These are phyloP conservation scores for Ceratocystis papillata DNA, from an alignment of 2,329 filamentous ascomycete genomes.

Conservation along the genomic window DNA sequence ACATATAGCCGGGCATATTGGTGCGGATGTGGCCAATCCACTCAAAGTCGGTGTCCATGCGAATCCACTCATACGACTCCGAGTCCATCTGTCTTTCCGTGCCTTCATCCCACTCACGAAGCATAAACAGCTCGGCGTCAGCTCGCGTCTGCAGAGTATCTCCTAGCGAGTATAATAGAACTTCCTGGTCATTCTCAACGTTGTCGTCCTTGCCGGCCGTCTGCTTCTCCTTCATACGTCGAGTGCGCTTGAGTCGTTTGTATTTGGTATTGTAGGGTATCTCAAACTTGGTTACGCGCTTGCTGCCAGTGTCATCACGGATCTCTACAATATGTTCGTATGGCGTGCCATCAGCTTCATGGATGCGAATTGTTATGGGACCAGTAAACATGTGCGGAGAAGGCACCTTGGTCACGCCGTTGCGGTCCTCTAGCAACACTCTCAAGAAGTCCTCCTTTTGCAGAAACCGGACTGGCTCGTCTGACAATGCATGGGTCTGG, in stretches of 20 bases:
- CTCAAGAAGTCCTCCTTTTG: slow-evolving; percentile 69
- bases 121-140: slow-evolving; percentile 70
- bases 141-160: slow-evolving; percentile 77
- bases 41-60: slow-evolving; percentile 95
- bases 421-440: slow-evolving; percentile 68
- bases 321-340: slow-evolving; percentile 98
- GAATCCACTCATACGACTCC: slow-evolving; percentile 97
- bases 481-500: slow-evolving; percentile 49
- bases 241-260: slow-evolving; percentile 85
- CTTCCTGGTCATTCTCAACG: slow-evolving; percentile 35
- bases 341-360: slow-evolving; percentile 94
- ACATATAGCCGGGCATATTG: slow-evolving; percentile 92
- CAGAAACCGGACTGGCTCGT: slow-evolving; percentile 37
- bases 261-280: slow-evolving; percentile 99
- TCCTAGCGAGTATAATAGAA: slow-evolving; percentile 76
- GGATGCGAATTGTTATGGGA: slow-evolving; percentile 94
- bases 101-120: slow-evolving; percentile 81
- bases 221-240: slow-evolving; percentile 67
- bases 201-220: slow-evolving; percentile 30
- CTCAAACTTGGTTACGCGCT: slow-evolving; percentile 65
- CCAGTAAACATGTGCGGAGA: slow-evolving; percentile 79
- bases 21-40: slow-evolving; percentile 81
- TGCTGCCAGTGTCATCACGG: slow-evolving; percentile 60
- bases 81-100: slow-evolving; percentile 86
- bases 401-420: slow-evolving; percentile 56